These are phyloP conservation scores for Cordyceps fumosorosea DNA, from an alignment of 2,329 filamentous ascomycete genomes.

Conservation along the genomic window DNA sequence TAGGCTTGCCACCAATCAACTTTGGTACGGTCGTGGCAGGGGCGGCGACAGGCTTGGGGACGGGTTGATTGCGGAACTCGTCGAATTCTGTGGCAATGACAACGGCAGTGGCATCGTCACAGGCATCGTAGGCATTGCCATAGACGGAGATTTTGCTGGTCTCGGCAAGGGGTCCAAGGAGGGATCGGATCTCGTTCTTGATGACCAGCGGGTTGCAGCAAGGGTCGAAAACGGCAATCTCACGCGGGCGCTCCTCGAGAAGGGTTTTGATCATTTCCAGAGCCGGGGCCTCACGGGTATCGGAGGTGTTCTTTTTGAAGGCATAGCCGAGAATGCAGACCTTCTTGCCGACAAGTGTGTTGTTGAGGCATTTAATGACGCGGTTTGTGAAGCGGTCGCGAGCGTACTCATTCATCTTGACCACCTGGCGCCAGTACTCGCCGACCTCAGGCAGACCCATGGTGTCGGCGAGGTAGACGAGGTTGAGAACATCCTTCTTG, in stretches of 20 bases:
- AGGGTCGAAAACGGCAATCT: slow-evolving; percentile 65
- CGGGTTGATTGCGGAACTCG: slow-evolving; percentile 42
- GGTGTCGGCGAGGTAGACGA: slow-evolving; percentile 67
- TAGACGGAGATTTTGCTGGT: slow-evolving; percentile 41
- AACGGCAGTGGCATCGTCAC: background rate
- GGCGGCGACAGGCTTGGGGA: slow-evolving; percentile 22
- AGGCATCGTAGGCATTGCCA: background rate
- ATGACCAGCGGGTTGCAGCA: slow-evolving; percentile 47
- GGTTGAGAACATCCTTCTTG: slow-evolving; percentile 69
- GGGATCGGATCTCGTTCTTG: slow-evolving; percentile 41
- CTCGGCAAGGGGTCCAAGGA: slow-evolving; percentile 34
- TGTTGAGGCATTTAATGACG: slow-evolving; percentile 61
- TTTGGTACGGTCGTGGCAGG: slow-evolving; percentile 13
- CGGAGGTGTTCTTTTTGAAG: slow-evolving; percentile 74
- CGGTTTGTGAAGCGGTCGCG: slow-evolving; percentile 60
- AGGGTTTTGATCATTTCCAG: slow-evolving; percentile 61
- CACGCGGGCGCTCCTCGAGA: slow-evolving; percentile 55
- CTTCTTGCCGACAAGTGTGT: slow-evolving; percentile 64
- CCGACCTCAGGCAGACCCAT: slow-evolving; percentile 65
- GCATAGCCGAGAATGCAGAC: slow-evolving; percentile 67
- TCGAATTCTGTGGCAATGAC: slow-evolving; percentile 49
- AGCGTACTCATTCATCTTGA: slow-evolving; percentile 72
- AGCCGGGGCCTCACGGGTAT: slow-evolving; percentile 65
- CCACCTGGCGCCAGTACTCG: slow-evolving; percentile 67
- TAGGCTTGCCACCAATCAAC: slow-evolving; percentile 28